Evolutionary conservation across 352 stramenopile species (phyloP).

Genomic region (Pythium rishiriense): DNA sequence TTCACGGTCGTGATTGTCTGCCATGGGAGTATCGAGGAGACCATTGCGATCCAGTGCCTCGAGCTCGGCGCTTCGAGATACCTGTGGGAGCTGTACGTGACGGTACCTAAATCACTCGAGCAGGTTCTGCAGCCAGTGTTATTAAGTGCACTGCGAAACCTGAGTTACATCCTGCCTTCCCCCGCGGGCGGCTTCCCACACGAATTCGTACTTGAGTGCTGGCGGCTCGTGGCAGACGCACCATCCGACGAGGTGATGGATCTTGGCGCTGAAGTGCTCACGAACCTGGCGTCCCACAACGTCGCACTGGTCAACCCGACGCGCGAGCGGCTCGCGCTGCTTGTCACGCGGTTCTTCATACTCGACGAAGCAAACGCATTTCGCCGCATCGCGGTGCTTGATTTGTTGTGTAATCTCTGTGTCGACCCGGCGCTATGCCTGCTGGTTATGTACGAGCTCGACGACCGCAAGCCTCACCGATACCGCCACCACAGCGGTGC

Average conservation of each 20-base stretch:
- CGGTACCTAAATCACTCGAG: slow-evolving; percentile 24
- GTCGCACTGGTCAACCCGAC: slow-evolving; percentile 20
- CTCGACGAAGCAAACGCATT: slow-evolving; percentile 7
- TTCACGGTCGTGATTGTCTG: slow-evolving; percentile 67
- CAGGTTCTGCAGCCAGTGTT: slow-evolving; percentile 24
- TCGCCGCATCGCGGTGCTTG: slow-evolving; percentile 42
- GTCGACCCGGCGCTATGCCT: slow-evolving; percentile 50
- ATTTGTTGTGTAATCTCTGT: slow-evolving; percentile 66
- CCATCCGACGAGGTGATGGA: slow-evolving; percentile 6
- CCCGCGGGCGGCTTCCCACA: slow-evolving; percentile 15
- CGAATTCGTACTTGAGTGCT: slow-evolving; percentile 23
- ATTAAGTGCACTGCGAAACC: slow-evolving; percentile 56
- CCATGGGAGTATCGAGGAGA: slow-evolving; percentile 56
- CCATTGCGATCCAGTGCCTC: slow-evolving; percentile 45
- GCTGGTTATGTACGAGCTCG: slow-evolving; percentile 66
- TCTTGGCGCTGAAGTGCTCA: slow-evolving; percentile 24
- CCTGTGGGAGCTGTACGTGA: slow-evolving; percentile 36
- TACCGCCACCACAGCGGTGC: slow-evolving; percentile 51
- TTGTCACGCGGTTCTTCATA: slow-evolving; percentile 42
- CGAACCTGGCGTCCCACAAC: slow-evolving; percentile 25
- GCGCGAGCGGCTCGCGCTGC: slow-evolving; percentile 30
- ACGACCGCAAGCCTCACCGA: slow-evolving; percentile 45
- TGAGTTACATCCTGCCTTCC: slow-evolving; percentile 33
- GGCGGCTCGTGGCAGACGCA: slow-evolving; percentile 9
- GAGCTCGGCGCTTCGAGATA: slow-evolving; percentile 32